Evolutionary conservation across 306 rosid species (phyloP).

Genomic region (Glycine soja): DNA sequence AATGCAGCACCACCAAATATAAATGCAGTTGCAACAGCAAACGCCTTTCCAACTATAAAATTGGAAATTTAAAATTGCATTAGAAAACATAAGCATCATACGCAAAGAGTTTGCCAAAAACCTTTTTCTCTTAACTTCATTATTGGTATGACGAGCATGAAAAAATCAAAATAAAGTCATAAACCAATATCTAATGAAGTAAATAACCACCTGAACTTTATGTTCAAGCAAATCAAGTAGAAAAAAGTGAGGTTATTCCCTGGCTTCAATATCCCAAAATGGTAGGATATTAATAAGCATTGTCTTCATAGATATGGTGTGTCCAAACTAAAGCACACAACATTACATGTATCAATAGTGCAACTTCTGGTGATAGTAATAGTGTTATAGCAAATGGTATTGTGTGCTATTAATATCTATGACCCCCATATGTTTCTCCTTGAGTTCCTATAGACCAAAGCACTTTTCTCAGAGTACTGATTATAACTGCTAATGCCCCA

Average conservation of each 20-base stretch:
- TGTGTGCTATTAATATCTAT: no score
- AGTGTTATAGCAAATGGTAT: no score
- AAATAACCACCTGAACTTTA: slow-evolving; percentile 19
- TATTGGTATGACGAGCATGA: slow-evolving; percentile 1
- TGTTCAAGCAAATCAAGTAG: slow-evolving; percentile 16
- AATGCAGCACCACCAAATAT: slow-evolving; percentile 82
- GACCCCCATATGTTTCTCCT: no score
- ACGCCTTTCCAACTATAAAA: slow-evolving; percentile 83
- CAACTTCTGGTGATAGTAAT: no score
- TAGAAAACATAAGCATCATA: slow-evolving; percentile 30
- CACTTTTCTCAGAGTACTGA: no score
- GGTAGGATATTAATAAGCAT: not conserved
- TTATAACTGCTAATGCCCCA: no score
- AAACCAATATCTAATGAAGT: slow-evolving; percentile 2
- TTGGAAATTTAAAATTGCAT: slow-evolving; percentile 37
- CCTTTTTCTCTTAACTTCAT: slow-evolving; percentile 3
- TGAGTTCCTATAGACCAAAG: no score
- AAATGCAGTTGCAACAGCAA: slow-evolving; percentile 75
- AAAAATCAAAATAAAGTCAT: not conserved
- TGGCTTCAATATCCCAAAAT: not conserved
- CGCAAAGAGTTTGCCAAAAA: not conserved
- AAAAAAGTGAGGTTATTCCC: not conserved
- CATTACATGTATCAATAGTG: no score
- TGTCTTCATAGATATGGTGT: no score
- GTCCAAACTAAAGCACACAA: no score